Evolutionary conservation across 1,139 yeast genomes (phyloP), one percentile per base, ranked within the genome.

Genomic region (Yamadazyma atmosphaerica): DNA sequence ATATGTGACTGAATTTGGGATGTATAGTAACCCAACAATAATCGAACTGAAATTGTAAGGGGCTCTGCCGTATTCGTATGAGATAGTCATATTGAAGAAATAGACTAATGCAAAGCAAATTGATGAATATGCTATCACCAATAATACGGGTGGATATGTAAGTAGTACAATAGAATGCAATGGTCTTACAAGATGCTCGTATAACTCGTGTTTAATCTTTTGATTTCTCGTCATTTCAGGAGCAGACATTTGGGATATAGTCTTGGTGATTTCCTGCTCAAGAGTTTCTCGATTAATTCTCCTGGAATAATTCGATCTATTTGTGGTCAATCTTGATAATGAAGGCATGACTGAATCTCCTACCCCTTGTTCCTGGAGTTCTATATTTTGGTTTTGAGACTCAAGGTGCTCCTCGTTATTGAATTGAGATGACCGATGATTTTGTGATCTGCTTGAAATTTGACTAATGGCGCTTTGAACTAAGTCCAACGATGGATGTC

Each of bases 1-100:
- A 52, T 87, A 87, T 0, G 92, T 81, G 13, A 86, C 75, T 0
- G 95, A 86, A 58, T 87, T 86, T 29, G 96, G 96, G 29, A 88
- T 79, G 61, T 86, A 88, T 45, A 85, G 71, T 30, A 88, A 66
- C 33, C 96, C 96, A 37, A 83, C 74, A 41, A 83, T 73, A 38
- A 86, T 62, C 1, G 85, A 61, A 29, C 69, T 65, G 66, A 84
- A 87, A 48, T 79, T 74, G 60, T 88, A 88, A 2, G 96, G 96
- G 0, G 64, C 58, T 18, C 73, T 56, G 0, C 86, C 65, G 58
- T 81, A 88, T 42, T 72, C 72, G 51, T 77, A 74, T 33, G 90
- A 76, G 32, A 88, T 68, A 8, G 94, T 74, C 75, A 87, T 72
- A 63, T 87, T 88, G 55, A 86, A 77, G 47, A 84, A 80, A 58